Percentiles rank a stretch among this genome's conserved stretches.
These are phyloP conservation scores for Tetrahymena borealis DNA, from an alignment of 73 alveolate species.

Conservation along the genomic window DNA sequence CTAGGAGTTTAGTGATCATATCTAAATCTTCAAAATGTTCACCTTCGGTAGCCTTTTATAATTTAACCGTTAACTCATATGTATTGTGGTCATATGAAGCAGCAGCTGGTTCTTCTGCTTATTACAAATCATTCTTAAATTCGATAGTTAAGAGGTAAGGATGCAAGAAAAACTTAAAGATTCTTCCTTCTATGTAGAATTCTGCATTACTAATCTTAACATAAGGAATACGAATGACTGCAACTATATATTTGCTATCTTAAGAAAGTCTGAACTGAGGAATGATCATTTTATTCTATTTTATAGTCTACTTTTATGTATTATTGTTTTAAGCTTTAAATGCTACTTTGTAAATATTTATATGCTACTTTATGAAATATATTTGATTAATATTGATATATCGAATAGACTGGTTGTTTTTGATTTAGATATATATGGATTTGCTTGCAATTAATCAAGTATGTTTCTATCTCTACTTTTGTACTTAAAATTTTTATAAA, in stretches of 20 bases:
- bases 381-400: too few relatives aligned
- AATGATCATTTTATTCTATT: background rate
- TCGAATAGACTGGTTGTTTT: too few relatives aligned
- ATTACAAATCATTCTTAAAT: background rate
- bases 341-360: background rate
- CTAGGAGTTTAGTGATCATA: background rate
- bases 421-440: too few relatives aligned
- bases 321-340: background rate
- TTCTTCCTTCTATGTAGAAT: background rate
- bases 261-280: background rate
- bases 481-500: background rate
- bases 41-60: background rate
- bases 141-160: background rate
- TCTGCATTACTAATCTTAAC: background rate
- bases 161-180: background rate
- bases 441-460: too few relatives aligned
- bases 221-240: background rate
- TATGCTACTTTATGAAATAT: background rate
- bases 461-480: background rate
- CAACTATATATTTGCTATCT: background rate
- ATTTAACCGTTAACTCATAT: background rate
- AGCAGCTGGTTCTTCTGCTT: background rate
- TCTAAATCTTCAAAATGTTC: background rate
- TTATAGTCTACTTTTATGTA: background rate
- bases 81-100: background rate